These are phyloP conservation scores for Albizia julibrissin DNA, from an alignment of 306 rosid species.

Conservation along the genomic window DNA sequence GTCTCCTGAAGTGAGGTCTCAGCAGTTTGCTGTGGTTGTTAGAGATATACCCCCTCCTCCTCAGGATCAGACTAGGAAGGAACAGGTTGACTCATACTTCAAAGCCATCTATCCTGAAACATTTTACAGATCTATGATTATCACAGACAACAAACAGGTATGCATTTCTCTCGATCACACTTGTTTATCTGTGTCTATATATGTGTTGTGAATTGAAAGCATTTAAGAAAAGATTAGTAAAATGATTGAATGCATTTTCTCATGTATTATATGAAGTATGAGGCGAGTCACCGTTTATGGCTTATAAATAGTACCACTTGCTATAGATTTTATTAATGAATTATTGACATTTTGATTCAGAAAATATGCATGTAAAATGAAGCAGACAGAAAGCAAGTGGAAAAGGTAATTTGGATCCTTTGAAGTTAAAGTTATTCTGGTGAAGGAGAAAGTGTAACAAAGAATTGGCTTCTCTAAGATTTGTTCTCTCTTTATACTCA, in stretches of 20 bases:
- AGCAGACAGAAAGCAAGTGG: not conserved
- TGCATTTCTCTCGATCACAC: not conserved
- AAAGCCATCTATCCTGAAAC: constrained; percentile 64
- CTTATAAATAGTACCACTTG: not conserved
- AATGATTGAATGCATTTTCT: not conserved
- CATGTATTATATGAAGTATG: not conserved
- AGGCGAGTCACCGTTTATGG: not conserved
- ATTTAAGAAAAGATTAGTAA: not conserved
- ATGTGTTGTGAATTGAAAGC: not conserved
- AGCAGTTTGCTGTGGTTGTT: constrained; percentile 79
- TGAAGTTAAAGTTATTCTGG: not conserved
- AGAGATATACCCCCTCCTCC: constrained; percentile 77
- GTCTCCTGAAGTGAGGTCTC: constrained; percentile 64
- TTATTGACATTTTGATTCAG: not conserved
- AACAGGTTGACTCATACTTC: constrained; percentile 75
- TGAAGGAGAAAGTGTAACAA: not conserved
- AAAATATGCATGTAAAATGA: not conserved
- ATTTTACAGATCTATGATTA: constrained; percentile 83
- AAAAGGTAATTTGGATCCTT: not conserved
- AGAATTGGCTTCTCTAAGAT: not conserved
- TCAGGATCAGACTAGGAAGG: constrained; percentile 69
- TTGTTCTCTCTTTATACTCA: not conserved
- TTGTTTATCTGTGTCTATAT: not conserved
- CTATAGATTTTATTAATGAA: not conserved
- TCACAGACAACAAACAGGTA: constrained; percentile 79